Percentiles rank a stretch among this genome's conserved stretches.
Evolutionary conservation across 306 rosid species (phyloP).

Genomic region (Gynostemma pentaphyllum): DNA sequence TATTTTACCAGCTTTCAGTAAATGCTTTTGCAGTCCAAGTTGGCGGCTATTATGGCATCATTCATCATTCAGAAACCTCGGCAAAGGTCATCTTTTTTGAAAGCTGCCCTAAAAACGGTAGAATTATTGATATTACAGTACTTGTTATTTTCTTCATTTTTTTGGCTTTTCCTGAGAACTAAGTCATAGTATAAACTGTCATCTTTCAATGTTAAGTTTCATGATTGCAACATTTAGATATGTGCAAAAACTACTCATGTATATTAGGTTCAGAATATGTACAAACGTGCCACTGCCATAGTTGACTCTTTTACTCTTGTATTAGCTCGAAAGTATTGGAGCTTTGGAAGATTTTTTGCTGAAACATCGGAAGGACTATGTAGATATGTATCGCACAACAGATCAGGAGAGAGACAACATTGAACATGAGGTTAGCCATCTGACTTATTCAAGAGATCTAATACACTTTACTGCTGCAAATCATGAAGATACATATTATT

Average conservation of each 20-base stretch:
- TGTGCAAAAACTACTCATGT: neutral
- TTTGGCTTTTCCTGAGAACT: neutral
- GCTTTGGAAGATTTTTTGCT: constrained; percentile 67
- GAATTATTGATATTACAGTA: neutral
- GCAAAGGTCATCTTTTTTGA: constrained; percentile 54
- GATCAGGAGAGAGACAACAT: constrained; percentile 94
- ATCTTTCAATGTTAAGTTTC: neutral
- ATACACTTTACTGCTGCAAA: no score
- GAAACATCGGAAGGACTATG: constrained; percentile 86
- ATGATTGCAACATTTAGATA: neutral
- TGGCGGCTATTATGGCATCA: constrained; percentile 81
- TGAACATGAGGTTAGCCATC: constrained; percentile 77
- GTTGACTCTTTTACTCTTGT: neutral
- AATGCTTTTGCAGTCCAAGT: constrained; percentile 44
- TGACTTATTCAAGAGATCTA: no score
- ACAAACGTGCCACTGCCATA: neutral
- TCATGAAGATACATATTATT: neutral
- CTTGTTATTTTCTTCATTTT: neutral
- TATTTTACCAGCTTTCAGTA: neutral
- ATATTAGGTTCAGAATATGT: neutral
- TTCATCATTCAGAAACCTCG: constrained; percentile 81
- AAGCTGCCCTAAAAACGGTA: constrained; percentile 88
- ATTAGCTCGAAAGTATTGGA: constrained; percentile 71
- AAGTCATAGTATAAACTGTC: neutral
- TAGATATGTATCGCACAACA: constrained; percentile 83